Evolutionary conservation across 306 rosid species (phyloP).

Genomic region (Trifolium repens): DNA sequence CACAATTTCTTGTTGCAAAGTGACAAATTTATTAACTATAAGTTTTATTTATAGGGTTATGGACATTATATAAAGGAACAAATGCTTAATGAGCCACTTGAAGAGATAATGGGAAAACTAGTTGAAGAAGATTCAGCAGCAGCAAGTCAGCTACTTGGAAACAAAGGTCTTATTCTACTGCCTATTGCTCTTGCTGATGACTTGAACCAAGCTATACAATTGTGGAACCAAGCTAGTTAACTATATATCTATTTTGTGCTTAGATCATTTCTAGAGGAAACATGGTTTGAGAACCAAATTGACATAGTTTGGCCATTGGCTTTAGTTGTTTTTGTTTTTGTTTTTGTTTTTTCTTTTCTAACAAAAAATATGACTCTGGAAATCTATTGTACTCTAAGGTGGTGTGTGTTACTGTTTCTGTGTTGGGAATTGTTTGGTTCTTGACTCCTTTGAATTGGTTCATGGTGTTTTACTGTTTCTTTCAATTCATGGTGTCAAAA

Average conservation of each 20-base stretch:
- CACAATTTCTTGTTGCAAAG: neutral
- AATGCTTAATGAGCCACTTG: conserved; percentile 77
- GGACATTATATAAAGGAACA: conserved; percentile 77
- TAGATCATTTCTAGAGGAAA: conserved; percentile 18
- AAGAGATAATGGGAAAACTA: conserved; percentile 86
- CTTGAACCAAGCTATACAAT: conserved; percentile 40
- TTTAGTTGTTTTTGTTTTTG: conserved; percentile 4
- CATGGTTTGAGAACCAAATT: conserved; percentile 8
- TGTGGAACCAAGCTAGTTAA: conserved; percentile 37
- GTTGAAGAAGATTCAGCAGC: conserved; percentile 68
- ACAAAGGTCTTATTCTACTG: conserved; percentile 68
- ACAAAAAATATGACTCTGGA: neutral
- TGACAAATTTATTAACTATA: conserved; percentile 1
- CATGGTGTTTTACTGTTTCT: no score
- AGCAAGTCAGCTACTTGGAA: conserved; percentile 70
- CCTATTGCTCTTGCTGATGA: conserved; percentile 64
- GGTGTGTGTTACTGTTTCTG: neutral
- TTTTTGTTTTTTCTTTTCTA: neutral
- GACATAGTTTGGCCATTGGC: neutral
- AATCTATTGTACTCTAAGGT: neutral
- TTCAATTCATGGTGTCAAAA: neutral
- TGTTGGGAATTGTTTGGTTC: neutral
- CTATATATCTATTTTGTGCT: neutral
- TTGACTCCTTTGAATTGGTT: neutral
- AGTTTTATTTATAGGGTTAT: conserved; percentile 60